A percentile compares a stretch with the other conserved stretches of the same genome.
phyloP scores from a whole-genome alignment of 2,329 filamentous ascomycete genomes.

The Verticillium tricorpus region DNA sequence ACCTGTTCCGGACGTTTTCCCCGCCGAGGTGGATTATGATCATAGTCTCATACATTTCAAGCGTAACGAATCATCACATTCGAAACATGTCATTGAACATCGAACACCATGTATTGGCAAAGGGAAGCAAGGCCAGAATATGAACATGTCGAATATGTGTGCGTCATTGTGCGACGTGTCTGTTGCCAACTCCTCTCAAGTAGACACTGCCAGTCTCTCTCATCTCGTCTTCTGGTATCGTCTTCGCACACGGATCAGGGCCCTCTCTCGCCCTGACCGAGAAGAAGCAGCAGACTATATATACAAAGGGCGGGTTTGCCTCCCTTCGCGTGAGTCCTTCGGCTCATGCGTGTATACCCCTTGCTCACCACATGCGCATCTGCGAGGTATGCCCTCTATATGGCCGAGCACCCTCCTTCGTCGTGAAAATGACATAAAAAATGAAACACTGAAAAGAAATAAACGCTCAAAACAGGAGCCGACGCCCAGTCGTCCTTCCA shows the following conservation, averaged over 20 bases:
- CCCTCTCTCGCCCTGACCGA: not conserved
- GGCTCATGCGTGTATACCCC: not conserved
- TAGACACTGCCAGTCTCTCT: not conserved
- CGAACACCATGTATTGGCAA: not conserved
- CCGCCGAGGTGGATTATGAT: not conserved
- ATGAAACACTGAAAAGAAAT: not conserved
- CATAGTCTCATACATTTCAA: not conserved
- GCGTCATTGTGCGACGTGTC: not conserved
- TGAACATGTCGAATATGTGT: not conserved
- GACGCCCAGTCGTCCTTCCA: not conserved
- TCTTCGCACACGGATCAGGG: conserved; percentile 3
- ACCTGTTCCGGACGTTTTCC: not conserved
- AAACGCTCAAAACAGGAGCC: not conserved
- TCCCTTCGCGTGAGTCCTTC: not conserved
- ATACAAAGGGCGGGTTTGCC: conserved; percentile 18
- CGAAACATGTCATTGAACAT: not conserved
- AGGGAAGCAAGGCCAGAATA: not conserved
- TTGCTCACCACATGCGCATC: not conserved
- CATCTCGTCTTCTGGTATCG: conserved; percentile 13
- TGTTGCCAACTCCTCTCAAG: not conserved
- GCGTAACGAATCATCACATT: not conserved
- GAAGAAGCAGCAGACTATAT: conserved; percentile 19
- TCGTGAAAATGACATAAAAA: conserved; percentile 1
- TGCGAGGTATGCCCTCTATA: not conserved
- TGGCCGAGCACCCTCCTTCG: not conserved